Evolutionary conservation across 1,284 basidiomycete genomes (phyloP), one percentile per base, ranked within the genome.

Genomic region (Ustilago crameri): DNA sequence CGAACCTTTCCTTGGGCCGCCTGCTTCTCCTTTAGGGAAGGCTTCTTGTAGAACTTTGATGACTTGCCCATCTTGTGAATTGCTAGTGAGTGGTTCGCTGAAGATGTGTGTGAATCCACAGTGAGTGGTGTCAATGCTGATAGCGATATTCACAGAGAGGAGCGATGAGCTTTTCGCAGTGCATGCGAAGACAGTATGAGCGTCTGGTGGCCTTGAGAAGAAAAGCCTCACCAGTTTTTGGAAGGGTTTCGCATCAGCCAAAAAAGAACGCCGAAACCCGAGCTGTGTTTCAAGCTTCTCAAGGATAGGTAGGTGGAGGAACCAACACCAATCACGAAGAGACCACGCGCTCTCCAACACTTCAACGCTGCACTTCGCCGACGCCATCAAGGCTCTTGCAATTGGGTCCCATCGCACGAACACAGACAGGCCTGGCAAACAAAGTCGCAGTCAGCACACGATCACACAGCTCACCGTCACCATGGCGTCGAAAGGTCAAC

Each of bases 21-120:
- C 37, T 74, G 67, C 63, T 64, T 66, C 50, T 74, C 62, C 38
- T 70, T 74, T 43, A 74, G 67, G 35, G 72, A 58, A 5, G 72
- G 63, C 51, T 69, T 70, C 63, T 74, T 74, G 60, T 70, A 74
- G 51, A 74, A 70, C 43, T 74, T 74, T 22, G 67, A 61, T 18
- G 72, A 66, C 41, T 66, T 70, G 59, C 72, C 72, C 72, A 74
- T 74, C 8, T 30, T 42, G 49, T 45, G n/a, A 3, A 5, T 23
- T 12, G 22, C 17, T 32, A 18, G 26, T 40, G 15, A 9, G 14
- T 40, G 38, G 14, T 3, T 15, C n/a, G n/a, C n/a, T n/a, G n/a
- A n/a, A n/a, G n/a, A n/a, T n/a, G n/a, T n/a, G n/a, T n/a, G n/a
- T n/a, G n/a, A n/a, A n/a, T n/a, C n/a, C n/a, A n/a, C n/a, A n/a